Evolutionary conservation across 768 basidiomycete species (phyloP).

Genomic region (Boletus sp.): DNA sequence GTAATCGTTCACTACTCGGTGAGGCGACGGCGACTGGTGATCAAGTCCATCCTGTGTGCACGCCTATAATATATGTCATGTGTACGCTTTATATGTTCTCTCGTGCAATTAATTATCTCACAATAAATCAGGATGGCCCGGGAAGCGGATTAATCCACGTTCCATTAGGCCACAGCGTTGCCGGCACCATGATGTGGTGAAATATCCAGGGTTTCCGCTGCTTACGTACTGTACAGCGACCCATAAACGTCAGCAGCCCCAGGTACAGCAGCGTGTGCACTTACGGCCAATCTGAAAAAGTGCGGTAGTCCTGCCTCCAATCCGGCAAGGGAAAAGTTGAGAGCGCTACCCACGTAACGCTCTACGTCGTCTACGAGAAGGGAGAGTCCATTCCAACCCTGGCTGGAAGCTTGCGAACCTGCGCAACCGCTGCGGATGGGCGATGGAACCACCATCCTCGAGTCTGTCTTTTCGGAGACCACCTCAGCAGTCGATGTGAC

Average conservation of each 20-base stretch:
- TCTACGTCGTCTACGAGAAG: constrained; percentile 87
- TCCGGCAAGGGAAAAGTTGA: constrained; percentile 69
- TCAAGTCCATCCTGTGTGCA: neutral
- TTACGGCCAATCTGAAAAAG: constrained; percentile 78
- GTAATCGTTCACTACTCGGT: neutral
- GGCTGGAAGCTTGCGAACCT: constrained; percentile 7
- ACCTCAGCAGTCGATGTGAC: constrained; percentile 2
- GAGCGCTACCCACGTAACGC: constrained; percentile 63
- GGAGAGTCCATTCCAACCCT: constrained; percentile 72
- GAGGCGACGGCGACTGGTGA: neutral
- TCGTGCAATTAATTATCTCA: neutral
- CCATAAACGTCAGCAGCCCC: constrained; percentile 1
- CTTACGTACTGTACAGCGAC: constrained; percentile 44
- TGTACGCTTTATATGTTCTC: neutral
- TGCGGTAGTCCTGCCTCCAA: constrained; percentile 61
- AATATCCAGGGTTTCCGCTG: constrained; percentile 59
- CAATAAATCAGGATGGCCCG: constrained; percentile 51
- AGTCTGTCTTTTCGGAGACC: constrained; percentile 2
- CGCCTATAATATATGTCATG: neutral
- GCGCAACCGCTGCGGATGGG: neutral
- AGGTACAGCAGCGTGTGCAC: constrained; percentile 22
- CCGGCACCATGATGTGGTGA: constrained; percentile 79
- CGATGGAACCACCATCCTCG: neutral
- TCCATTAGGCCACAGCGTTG: constrained; percentile 73
- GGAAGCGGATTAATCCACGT: constrained; percentile 75